Evolutionary conservation across 331 rosid genomes (phyloP).

Genomic region (Quercus tomentella): DNA sequence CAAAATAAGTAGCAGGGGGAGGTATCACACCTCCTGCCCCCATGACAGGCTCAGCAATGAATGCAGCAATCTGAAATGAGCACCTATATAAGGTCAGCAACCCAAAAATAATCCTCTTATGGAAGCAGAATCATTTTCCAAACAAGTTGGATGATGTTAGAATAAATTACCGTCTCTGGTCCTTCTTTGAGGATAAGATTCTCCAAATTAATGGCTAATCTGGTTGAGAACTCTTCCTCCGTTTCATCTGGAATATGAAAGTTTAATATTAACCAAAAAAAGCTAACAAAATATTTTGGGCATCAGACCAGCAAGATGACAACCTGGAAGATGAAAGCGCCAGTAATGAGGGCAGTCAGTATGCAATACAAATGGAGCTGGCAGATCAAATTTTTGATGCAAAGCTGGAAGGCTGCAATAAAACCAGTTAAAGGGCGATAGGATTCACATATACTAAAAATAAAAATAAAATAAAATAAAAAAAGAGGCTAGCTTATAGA

Average conservation of each 20-base stretch:
- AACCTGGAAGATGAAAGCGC: conserved; percentile 97
- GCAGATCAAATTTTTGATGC: conserved; percentile 92
- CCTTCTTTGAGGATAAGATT: conserved; percentile 85
- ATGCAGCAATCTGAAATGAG: conserved; percentile 81
- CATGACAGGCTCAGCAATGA: conserved; percentile 96
- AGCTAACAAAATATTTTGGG: conserved; percentile 10
- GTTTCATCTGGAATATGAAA: conserved; percentile 70
- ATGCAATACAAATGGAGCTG: conserved; percentile 90
- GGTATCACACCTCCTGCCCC: conserved; percentile 95
- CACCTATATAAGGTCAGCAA: background rate
- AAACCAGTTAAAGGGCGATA: conserved; percentile 17
- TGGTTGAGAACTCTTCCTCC: conserved; percentile 87
- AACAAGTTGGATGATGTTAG: background rate
- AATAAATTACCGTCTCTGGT: conserved; percentile 72
- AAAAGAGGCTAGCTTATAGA: background rate
- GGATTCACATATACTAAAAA: background rate
- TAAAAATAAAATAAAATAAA: background rate
- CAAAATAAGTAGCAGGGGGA: conserved; percentile 93
- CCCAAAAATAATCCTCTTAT: background rate
- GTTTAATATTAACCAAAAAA: background rate
- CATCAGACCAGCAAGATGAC: conserved; percentile 15
- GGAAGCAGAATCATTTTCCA: conserved; percentile 11
- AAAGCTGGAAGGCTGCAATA: conserved; percentile 75
- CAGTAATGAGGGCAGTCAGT: conserved; percentile 98
- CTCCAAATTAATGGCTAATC: conserved; percentile 85